Evolutionary conservation across 106 monocot genomes (phyloP), one percentile per base, ranked within the genome.

Genomic region (Acorus calamus): DNA sequence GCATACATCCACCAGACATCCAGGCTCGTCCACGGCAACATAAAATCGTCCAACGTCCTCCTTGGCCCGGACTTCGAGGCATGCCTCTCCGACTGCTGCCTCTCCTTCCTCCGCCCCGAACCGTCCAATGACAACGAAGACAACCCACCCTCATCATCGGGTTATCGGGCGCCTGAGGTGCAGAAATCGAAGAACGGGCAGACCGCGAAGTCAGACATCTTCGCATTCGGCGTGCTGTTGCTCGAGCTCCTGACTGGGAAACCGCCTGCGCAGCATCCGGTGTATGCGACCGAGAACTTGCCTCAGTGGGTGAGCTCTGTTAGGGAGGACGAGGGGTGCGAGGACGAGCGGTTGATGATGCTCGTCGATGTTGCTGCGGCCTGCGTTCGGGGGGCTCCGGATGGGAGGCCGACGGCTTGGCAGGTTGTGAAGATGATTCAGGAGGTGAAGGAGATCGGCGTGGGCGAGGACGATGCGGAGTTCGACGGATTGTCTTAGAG

Each of bases 381-480:
- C 8, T 94, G 89, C 9, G 69, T 86, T 6, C 71, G 57, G 14
- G 67, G 79, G 2, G 83, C 80, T 10, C 89, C 89, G 5, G 89
- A 89, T 42, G 75, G 82, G 46, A 79, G 89, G 44, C 89, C 94
- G 3, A 89, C 86, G 0, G 65, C 89, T 45, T 89, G 89, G 86
- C 94, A 94, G 62, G 86, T 94, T 12, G 63, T 94, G 61, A 89
- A 89, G 73, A 94, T 89, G 89, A 81, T 94, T 70, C 88, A 89
- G 74, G 84, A 89, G 49, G 81, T 84, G 70, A 89, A 81, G 55
- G 81, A 76, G 14, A 70, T 73, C 2, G 84, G 82, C 7, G 45
- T 50, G 10, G 80, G 61, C 2, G 79, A 81, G 3, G 53, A 74
- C 11, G 78, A 72, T 45, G 8, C 61, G 51, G 77, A 76, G 28